phyloP scores from a whole-genome alignment of 2,329 filamentous ascomycete species.

The Penicillium glabrum region DNA sequence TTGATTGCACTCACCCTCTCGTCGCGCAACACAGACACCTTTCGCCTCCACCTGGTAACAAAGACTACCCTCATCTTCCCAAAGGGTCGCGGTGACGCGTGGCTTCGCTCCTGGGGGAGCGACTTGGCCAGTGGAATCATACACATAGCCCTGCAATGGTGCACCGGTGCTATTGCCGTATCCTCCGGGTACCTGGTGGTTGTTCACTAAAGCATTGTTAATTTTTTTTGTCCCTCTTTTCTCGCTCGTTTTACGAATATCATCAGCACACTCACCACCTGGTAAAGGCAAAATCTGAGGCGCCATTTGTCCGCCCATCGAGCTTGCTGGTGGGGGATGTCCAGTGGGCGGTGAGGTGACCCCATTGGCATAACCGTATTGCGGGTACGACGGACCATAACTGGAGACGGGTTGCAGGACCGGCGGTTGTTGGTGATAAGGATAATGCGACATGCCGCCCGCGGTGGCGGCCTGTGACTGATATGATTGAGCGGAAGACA shows the following conservation, averaged over 20 bases:
- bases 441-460: conserved; percentile 71
- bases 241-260: conserved; percentile 6
- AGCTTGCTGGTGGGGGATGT: conserved; percentile 66
- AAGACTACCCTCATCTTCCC: conserved; percentile 96
- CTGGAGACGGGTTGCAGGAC: conserved; percentile 71
- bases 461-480: conserved; percentile 76
- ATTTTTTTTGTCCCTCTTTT: neutral
- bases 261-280: conserved; percentile 29
- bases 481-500: conserved; percentile 74
- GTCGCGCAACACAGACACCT: conserved; percentile 89
- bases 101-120: conserved; percentile 95
- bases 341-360: conserved; percentile 76
- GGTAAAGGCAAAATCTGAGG: conserved; percentile 71
- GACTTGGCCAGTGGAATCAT: conserved; percentile 88
- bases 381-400: conserved; percentile 66
- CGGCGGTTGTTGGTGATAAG: conserved; percentile 68
- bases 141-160: conserved; percentile 52
- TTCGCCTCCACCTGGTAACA: conserved; percentile 98
- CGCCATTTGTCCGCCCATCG: conserved; percentile 65
- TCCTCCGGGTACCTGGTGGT: conserved; percentile 31
- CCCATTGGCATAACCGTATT: conserved; percentile 75
- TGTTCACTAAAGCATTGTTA: conserved; percentile 34
- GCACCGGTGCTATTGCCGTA: conserved; percentile 42
- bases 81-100: conserved; percentile 89
- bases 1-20: conserved; percentile 68